Conservation (phyloP, 768 basidiomycete genomes). For the Termitomyces titanicus region DNA sequence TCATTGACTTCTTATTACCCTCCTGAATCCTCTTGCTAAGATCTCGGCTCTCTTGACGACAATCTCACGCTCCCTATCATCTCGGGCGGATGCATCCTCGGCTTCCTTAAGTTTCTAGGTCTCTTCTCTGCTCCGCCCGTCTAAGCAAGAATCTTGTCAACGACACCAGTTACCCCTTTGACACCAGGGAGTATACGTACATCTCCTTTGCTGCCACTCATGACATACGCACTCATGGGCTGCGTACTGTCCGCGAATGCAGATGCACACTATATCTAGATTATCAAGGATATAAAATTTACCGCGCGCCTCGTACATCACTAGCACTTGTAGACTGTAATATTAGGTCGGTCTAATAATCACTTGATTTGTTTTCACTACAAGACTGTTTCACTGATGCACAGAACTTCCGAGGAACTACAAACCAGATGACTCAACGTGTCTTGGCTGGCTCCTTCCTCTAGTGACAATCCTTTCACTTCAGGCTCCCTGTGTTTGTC, state of each 20-base stretch:
- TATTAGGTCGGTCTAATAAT: background rate
- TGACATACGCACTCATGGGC: background rate
- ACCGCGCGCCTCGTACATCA: background rate
- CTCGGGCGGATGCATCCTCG: conserved; percentile 60
- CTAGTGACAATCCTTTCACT: no score
- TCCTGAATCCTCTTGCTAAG: conserved; percentile 36
- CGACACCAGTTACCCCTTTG: background rate
- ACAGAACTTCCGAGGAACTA: no score
- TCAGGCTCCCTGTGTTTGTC: no score
- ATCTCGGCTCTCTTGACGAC: conserved; percentile 82
- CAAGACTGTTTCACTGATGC: no score
- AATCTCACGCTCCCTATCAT: conserved; percentile 89
- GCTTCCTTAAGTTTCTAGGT: conserved; percentile 39
- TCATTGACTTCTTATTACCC: background rate
- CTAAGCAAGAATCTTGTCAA: background rate
- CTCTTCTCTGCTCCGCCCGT: conserved; percentile 21
- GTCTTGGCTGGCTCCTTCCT: no score
- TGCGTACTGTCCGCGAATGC: background rate
- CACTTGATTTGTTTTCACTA: no score
- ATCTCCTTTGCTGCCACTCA: background rate
- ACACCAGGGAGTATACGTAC: background rate
- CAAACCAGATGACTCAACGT: no score
- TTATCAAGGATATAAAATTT: background rate
- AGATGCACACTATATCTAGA: background rate
- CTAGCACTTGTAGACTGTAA: background rate